Evolutionary conservation across 306 rosid genomes (phyloP).

Genomic region (Quercus bicolor): DNA sequence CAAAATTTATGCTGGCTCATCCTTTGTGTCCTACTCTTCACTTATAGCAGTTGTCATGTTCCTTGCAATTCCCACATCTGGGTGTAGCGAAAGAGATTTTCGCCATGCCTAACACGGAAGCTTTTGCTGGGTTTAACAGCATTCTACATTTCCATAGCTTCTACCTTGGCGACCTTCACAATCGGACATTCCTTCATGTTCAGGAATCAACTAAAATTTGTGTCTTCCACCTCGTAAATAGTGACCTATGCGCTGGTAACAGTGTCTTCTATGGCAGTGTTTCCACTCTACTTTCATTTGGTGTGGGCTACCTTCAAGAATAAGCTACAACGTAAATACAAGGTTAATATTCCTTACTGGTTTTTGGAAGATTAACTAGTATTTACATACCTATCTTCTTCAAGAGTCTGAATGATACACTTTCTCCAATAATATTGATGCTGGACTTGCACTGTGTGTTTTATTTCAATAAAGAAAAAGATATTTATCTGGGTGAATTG

Average conservation of each 20-base stretch:
- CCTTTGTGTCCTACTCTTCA: constrained; percentile 41
- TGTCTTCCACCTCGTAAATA: constrained; percentile 13
- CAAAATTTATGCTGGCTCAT: constrained; percentile 25
- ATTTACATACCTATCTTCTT: too few species aligned
- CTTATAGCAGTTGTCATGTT: constrained; percentile 45
- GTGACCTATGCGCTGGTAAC: constrained; percentile 31
- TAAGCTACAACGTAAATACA: constrained; percentile 11
- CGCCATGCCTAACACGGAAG: constrained; percentile 17
- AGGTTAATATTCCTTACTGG: not conserved
- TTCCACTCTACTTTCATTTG: constrained; percentile 43
- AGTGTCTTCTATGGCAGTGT: constrained; percentile 37
- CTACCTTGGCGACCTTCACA: constrained; percentile 41
- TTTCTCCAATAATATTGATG: too few species aligned
- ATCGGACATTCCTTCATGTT: constrained; percentile 41
- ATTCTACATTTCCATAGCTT: constrained; percentile 39
- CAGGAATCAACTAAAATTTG: constrained; percentile 13
- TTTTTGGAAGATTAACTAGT: too few species aligned
- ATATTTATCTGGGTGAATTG: too few species aligned
- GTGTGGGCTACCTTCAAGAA: constrained; percentile 20
- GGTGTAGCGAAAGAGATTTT: constrained; percentile 39
- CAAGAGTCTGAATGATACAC: too few species aligned
- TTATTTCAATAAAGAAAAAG: too few species aligned
- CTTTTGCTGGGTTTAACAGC: constrained; percentile 38
- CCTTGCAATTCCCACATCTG: constrained; percentile 41
- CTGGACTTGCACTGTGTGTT: too few species aligned